These are phyloP conservation scores for Corniculantispora saksenae DNA, from an alignment of 2,329 filamentous ascomycete genomes.

Conservation along the genomic window DNA sequence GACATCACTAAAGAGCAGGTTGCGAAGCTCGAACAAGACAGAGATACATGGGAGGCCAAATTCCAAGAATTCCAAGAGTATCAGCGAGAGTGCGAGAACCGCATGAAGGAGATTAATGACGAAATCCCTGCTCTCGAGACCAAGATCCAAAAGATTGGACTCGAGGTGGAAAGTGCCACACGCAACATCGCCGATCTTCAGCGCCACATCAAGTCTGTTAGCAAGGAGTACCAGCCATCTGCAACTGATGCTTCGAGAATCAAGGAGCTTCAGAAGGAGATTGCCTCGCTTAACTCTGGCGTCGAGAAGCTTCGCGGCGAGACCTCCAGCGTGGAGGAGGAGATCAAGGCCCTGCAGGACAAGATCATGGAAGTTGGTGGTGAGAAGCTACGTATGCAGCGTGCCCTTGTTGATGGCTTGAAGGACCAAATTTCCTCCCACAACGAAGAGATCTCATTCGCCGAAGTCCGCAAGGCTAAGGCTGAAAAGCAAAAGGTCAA, in stretches of 20 bases:
- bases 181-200: conserved; percentile 83
- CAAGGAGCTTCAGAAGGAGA: conserved; percentile 72
- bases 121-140: conserved; percentile 85
- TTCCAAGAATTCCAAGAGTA: conserved; percentile 84
- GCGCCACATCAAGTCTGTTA: conserved; percentile 81
- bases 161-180: conserved; percentile 85
- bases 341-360: conserved; percentile 90
- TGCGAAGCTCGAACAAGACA: conserved; percentile 79
- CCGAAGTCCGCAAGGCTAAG: conserved; percentile 87
- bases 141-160: conserved; percentile 82
- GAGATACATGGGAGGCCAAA: conserved; percentile 79
- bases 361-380: conserved; percentile 99
- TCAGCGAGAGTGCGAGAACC: conserved; percentile 75
- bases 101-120: conserved; percentile 70
- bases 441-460: conserved; percentile 78
- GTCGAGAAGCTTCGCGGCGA: conserved; percentile 78
- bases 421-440: conserved; percentile 83
- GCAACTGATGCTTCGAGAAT: conserved; percentile 77
- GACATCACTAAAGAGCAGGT: conserved; percentile 89
- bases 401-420: conserved; percentile 83
- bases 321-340: conserved; percentile 85
- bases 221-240: conserved; percentile 77
- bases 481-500: conserved; percentile 90
- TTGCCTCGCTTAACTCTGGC: conserved; percentile 73
- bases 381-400: conserved; percentile 86